Percentiles rank a stretch among this genome's conserved stretches.
phyloP scores from a whole-genome alignment of 805 yeast species.

The Wickerhamomyces rabaulensis region DNA sequence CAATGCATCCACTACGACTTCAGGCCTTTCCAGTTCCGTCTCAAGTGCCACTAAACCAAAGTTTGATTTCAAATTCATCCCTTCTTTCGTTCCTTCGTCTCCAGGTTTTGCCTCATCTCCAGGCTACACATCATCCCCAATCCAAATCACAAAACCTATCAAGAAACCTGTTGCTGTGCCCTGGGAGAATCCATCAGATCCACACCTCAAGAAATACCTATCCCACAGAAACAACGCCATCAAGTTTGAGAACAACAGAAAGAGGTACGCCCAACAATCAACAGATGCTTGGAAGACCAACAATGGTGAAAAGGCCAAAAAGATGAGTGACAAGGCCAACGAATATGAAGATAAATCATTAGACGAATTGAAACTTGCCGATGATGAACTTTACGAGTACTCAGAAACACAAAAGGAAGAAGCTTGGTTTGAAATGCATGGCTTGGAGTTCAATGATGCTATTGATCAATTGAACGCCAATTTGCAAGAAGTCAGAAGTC shows the following conservation, averaged over 20 bases:
- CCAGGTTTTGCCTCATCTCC: background rate
- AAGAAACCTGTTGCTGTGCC: conserved; percentile 20
- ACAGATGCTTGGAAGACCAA: conserved; percentile 23
- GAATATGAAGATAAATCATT: conserved; percentile 13
- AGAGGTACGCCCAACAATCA: conserved; percentile 22
- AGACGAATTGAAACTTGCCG: conserved; percentile 21
- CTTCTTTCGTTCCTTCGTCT: conserved; percentile 5
- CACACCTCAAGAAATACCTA: conserved; percentile 11
- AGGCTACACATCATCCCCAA: background rate
- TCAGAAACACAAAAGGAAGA: conserved; percentile 16
- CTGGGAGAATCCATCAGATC: conserved; percentile 16
- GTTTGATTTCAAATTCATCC: background rate
- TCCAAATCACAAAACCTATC: conserved; percentile 15
- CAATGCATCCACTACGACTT: conserved; percentile 1
- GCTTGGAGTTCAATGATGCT: conserved; percentile 23
- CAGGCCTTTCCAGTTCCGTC: background rate
- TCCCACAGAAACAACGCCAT: conserved; percentile 13
- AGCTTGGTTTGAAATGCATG: conserved; percentile 26
- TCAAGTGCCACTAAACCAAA: conserved; percentile 2
- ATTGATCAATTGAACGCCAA: conserved; percentile 15
- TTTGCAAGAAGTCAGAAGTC: conserved; percentile 12
- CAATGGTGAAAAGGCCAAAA: conserved; percentile 21
- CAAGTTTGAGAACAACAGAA: conserved; percentile 20
- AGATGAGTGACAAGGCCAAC: conserved; percentile 23
- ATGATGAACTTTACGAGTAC: conserved; percentile 21